Evolutionary conservation across 305 asterid genomes (phyloP).

Genomic region (Fraxinus latifolia): DNA sequence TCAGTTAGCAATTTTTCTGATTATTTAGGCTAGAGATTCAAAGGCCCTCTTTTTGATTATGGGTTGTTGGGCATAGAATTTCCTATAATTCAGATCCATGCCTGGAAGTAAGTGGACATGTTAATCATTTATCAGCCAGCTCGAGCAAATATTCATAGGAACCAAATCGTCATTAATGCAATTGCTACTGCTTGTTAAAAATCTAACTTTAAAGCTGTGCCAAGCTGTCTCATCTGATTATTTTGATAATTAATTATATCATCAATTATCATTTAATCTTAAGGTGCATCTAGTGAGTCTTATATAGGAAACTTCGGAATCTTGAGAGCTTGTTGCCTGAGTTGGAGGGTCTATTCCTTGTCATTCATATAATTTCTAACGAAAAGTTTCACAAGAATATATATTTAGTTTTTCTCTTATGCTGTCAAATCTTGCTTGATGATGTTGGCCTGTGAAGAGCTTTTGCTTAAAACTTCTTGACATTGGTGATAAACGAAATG

Average conservation of each 20-base stretch:
- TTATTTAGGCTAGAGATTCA: background rate
- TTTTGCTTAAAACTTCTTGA: background rate
- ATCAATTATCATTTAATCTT: background rate
- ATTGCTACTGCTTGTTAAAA: background rate
- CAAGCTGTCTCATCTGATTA: background rate
- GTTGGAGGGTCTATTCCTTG: background rate
- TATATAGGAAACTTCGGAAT: background rate
- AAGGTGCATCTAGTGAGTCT: background rate
- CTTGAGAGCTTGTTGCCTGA: background rate
- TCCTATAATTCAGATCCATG: background rate
- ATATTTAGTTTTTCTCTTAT: background rate
- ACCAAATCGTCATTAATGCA: background rate
- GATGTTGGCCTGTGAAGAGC: background rate
- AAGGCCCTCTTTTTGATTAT: background rate
- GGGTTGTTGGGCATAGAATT: background rate
- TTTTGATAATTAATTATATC: background rate
- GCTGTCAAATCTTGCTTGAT: background rate
- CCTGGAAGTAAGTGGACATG: background rate
- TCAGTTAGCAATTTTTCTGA: background rate
- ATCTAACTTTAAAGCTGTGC: background rate
- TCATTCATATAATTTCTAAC: background rate
- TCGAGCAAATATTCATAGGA: background rate
- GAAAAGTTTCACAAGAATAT: background rate
- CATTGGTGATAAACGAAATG: background rate
- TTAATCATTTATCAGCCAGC: background rate